These are phyloP conservation scores for Phenoliferia sp. DNA, from an alignment of 1,284 basidiomycete species.

Conservation along the genomic window DNA sequence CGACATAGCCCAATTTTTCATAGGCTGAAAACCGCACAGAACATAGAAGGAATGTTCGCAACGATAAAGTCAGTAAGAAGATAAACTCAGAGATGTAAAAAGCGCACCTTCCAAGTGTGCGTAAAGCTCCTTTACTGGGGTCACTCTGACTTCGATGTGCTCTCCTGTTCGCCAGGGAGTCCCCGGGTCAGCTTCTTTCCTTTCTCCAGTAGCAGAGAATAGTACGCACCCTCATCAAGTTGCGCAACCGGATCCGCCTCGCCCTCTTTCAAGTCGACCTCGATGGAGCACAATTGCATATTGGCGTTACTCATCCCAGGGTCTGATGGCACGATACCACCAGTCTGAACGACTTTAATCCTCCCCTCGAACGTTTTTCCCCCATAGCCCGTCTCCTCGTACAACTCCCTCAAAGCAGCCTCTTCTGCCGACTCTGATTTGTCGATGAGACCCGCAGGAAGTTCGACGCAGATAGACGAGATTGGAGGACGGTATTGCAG, in stretches of 20 bases:
- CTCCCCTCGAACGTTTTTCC: constrained; percentile 36
- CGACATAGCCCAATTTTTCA: constrained; percentile 60
- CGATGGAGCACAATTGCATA: constrained; percentile 71
- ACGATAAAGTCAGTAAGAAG: constrained; percentile 9
- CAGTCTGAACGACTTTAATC: constrained; percentile 11
- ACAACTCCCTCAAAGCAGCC: constrained; percentile 75
- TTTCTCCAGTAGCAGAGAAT: background rate
- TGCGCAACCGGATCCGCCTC: constrained; percentile 56
- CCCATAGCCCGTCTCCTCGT: constrained; percentile 82
- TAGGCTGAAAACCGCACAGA: constrained; percentile 52
- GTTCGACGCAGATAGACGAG: constrained; percentile 51
- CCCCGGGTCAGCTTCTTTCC: background rate
- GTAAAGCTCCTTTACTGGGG: constrained; percentile 61
- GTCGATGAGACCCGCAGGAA: constrained; percentile 83
- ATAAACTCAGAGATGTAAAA: background rate
- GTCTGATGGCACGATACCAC: constrained; percentile 13
- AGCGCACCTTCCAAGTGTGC: constrained; percentile 58
- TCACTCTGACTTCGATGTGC: constrained; percentile 66
- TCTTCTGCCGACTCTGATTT: constrained; percentile 68
- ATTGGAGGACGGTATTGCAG: constrained; percentile 30
- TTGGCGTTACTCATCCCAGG: constrained; percentile 51
- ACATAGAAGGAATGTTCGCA: background rate
- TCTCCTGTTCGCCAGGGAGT: constrained; percentile 1
- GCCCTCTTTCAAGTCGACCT: constrained; percentile 57
- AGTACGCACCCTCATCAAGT: constrained; percentile 66